Evolutionary conservation across 78 protist species (phyloP).

Genomic region (Protostelium mycophagum): DNA sequence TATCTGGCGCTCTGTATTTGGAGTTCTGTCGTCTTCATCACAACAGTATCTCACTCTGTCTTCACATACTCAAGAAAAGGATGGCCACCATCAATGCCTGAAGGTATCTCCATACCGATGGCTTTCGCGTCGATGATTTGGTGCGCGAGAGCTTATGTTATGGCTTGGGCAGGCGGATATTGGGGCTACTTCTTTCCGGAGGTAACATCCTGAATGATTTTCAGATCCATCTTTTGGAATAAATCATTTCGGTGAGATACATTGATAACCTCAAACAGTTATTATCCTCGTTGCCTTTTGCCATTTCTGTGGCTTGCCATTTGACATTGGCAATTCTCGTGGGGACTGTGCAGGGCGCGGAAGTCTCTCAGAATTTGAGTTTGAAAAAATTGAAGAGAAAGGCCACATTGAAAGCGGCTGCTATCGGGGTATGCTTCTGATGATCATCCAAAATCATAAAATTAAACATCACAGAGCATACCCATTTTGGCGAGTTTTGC

Average conservation of each 20-base stretch:
- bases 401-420: neutral
- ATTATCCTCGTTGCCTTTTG: neutral
- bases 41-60: neutral
- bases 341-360: neutral
- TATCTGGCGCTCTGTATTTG: neutral
- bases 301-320: neutral
- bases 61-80: neutral
- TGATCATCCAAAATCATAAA: neutral
- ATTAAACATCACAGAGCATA: neutral
- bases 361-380: neutral
- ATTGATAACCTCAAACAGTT: too few relatives aligned
- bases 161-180: neutral
- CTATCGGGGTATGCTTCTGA: neutral
- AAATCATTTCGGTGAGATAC: too few relatives aligned
- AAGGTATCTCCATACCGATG: neutral
- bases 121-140: neutral
- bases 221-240: too few relatives aligned
- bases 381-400: neutral
- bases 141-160: neutral
- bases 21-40: neutral
- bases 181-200: neutral
- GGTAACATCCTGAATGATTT: too few relatives aligned
- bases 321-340: neutral
- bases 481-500: neutral
- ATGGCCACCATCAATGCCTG: neutral